Percentiles rank a stretch among this genome's conserved stretches.
These are phyloP conservation scores for Candida ortonii DNA, from an alignment of 805 yeast genomes.

Conservation along the genomic window DNA sequence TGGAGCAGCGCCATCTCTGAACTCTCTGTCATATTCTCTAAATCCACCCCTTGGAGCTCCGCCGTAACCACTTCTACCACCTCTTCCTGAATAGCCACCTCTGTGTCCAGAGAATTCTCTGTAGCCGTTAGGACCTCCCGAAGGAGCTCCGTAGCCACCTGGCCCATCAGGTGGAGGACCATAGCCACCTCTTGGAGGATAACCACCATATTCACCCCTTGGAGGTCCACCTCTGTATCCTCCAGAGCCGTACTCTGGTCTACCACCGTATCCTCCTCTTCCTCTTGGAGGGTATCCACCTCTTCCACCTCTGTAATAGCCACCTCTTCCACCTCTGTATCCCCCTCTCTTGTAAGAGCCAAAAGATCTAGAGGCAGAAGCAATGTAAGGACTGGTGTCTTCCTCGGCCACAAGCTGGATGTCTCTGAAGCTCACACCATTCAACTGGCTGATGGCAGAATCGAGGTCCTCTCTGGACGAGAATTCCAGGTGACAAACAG, in stretches of 20 bases:
- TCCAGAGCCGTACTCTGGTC: constrained; percentile 31
- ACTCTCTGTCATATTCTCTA: constrained; percentile 24
- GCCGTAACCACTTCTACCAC: constrained; percentile 37
- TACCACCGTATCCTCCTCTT: constrained; percentile 29
- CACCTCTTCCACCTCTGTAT: constrained; percentile 45
- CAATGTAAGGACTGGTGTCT: constrained; percentile 61
- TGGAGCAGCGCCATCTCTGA: constrained; percentile 28
- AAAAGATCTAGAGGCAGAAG: constrained; percentile 46
- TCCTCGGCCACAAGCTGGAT: constrained; percentile 69
- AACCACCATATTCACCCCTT: constrained; percentile 25
- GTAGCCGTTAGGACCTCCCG: constrained; percentile 23
- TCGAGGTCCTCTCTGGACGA: constrained; percentile 69
- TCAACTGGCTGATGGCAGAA: constrained; percentile 69
- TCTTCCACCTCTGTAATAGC: constrained; percentile 34
- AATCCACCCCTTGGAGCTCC: constrained; percentile 35
- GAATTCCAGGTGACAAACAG: constrained; percentile 53
- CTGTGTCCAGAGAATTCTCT: constrained; percentile 31
- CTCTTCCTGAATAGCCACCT: constrained; percentile 24
- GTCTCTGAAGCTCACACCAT: constrained; percentile 66
- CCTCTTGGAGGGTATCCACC: constrained; percentile 33
- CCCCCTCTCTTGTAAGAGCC: constrained; percentile 43
- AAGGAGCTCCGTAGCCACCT: constrained; percentile 29
- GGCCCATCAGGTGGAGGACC: constrained; percentile 25
- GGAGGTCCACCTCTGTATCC: constrained; percentile 31
- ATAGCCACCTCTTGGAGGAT: constrained; percentile 29